Evolutionary conservation across 2,329 filamentous ascomycete species (phyloP).

Genomic region (Mollisia scopiformis): DNA sequence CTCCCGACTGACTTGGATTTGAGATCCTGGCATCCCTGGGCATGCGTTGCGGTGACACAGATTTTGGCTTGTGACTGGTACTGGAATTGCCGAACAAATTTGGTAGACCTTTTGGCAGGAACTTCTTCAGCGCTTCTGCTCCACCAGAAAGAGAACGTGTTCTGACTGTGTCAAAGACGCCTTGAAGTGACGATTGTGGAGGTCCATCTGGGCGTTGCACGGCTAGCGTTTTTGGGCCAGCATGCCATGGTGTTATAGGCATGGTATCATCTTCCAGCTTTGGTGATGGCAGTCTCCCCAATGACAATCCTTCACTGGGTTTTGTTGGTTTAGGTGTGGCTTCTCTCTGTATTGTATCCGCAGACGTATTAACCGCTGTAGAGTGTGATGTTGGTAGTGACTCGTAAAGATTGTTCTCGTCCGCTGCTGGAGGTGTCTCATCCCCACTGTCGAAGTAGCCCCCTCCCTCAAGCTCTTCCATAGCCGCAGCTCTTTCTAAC

Average conservation of each 20-base stretch:
- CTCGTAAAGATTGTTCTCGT: neutral
- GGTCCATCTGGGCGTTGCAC: slow-evolving; percentile 33
- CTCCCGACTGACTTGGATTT: slow-evolving; percentile 1
- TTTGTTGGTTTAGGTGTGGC: slow-evolving; percentile 26
- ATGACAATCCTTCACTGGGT: slow-evolving; percentile 25
- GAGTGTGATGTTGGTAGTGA: neutral
- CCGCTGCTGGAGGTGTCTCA: slow-evolving; percentile 30
- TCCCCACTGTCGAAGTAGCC: slow-evolving; percentile 43
- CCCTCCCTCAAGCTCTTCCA: slow-evolving; percentile 52
- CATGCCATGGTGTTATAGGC: slow-evolving; percentile 44
- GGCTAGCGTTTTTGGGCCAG: slow-evolving; percentile 44
- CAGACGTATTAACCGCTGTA: neutral
- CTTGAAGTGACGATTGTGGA: slow-evolving; percentile 45
- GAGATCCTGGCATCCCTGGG: slow-evolving; percentile 6
- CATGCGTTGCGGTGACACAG: slow-evolving; percentile 8
- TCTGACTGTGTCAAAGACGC: slow-evolving; percentile 49
- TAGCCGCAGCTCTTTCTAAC: slow-evolving; percentile 58
- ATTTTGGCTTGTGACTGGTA: slow-evolving; percentile 19
- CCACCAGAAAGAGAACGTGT: slow-evolving; percentile 57
- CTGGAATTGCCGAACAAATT: slow-evolving; percentile 33
- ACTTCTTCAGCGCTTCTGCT: slow-evolving; percentile 57
- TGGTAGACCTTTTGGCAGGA: slow-evolving; percentile 57
- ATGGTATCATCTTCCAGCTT: slow-evolving; percentile 20
- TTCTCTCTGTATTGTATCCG: neutral
- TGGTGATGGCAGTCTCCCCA: slow-evolving; percentile 35